Evolutionary conservation across 2,329 filamentous ascomycete species (phyloP).

Genomic region (Colletotrichum sublineola): DNA sequence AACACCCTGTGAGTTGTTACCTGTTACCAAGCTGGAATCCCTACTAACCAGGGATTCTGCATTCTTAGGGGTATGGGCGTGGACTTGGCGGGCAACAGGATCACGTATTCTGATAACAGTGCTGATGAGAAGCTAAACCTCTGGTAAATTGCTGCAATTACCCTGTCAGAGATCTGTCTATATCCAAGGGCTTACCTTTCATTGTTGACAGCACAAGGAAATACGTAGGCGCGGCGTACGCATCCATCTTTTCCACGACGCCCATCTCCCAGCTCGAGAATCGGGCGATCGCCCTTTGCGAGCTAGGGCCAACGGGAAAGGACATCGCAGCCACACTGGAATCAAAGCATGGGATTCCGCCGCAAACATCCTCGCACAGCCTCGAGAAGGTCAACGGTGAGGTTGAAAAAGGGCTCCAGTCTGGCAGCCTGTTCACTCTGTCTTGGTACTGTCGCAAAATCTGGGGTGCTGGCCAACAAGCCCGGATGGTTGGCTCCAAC

Average conservation of each 20-base stretch:
- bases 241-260: slow-evolving; percentile 47
- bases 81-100: slow-evolving; percentile 13
- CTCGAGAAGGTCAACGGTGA: slow-evolving; percentile 46
- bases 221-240: slow-evolving; percentile 48
- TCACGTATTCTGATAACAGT: slow-evolving; percentile 21
- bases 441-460: slow-evolving; percentile 48
- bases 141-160: slow-evolving; percentile 6
- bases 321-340: slow-evolving; percentile 44
- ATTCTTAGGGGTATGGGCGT: slow-evolving; percentile 17
- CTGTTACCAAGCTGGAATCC: background rate
- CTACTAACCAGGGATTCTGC: background rate
- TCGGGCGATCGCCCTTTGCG: slow-evolving; percentile 45
- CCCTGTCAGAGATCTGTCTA: background rate
- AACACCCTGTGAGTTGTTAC: slow-evolving; percentile 25
- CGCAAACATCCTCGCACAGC: slow-evolving; percentile 42
- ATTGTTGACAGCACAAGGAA: slow-evolving; percentile 43
- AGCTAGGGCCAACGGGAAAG: slow-evolving; percentile 46
- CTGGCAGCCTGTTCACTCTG: slow-evolving; percentile 43
- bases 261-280: slow-evolving; percentile 44
- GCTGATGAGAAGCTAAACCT: slow-evolving; percentile 2
- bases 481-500: slow-evolving; percentile 43
- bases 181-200: background rate
- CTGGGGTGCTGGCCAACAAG: slow-evolving; percentile 46
- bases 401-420: slow-evolving; percentile 43
- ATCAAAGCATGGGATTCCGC: slow-evolving; percentile 44